Evolutionary conservation across 257 asterid genomes (phyloP).

Genomic region (Solanum lignicaule): DNA sequence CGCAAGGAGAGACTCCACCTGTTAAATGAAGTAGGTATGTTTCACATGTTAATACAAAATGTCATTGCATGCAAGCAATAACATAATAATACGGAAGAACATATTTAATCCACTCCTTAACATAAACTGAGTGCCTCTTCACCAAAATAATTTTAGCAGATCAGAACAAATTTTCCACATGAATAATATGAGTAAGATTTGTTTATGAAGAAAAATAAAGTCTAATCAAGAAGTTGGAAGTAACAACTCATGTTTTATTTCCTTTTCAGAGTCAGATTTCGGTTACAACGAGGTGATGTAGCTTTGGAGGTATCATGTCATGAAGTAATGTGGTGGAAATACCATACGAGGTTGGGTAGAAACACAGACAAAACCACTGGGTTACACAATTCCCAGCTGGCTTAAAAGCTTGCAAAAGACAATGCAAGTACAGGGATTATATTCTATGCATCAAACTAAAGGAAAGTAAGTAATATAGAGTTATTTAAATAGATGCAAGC

Average conservation of each 20-base stretch:
- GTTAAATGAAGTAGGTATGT: constrained; percentile 17
- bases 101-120: neutral
- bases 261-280: neutral
- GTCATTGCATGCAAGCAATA: neutral
- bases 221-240: neutral
- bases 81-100: neutral
- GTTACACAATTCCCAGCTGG: neutral
- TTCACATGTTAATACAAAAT: neutral
- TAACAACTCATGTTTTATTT: neutral
- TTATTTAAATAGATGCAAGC: neutral
- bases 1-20: constrained; percentile 73
- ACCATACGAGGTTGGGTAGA: neutral
- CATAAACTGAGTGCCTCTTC: neutral
- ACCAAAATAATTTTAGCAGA: neutral
- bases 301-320: neutral
- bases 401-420: neutral
- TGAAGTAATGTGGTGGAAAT: neutral
- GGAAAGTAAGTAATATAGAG: neutral
- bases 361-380: neutral
- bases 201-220: neutral
- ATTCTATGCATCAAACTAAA: neutral
- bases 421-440: neutral
- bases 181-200: neutral
- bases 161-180: neutral
- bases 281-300: neutral